Evolutionary conservation across 345 rosid species (phyloP).

Genomic region (Psidium friedrichsthalianum): DNA sequence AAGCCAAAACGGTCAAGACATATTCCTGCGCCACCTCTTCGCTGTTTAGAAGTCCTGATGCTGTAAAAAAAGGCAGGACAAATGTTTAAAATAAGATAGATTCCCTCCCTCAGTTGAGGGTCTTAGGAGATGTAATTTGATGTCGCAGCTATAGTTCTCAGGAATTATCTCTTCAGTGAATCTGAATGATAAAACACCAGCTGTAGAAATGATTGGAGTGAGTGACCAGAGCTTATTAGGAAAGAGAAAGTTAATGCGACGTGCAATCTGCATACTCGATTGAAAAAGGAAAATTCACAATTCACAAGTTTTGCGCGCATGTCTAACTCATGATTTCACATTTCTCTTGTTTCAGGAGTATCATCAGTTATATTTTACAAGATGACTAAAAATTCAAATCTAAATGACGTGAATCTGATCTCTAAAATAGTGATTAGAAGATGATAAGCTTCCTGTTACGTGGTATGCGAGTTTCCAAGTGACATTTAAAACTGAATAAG

Average conservation of each 20-base stretch:
- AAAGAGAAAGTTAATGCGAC: no score
- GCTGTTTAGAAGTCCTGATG: constrained; percentile 29
- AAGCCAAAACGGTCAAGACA: constrained; percentile 29
- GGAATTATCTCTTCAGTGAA: not conserved
- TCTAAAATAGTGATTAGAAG: not conserved
- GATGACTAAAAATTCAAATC: not conserved
- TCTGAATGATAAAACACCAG: not conserved
- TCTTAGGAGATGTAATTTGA: not conserved
- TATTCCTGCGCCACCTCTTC: constrained; percentile 26
- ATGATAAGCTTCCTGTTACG: not conserved
- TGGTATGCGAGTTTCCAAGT: not conserved
- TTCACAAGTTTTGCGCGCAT: no score
- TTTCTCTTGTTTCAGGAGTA: no score
- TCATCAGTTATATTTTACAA: no score
- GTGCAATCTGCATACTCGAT: not conserved
- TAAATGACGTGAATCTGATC: not conserved
- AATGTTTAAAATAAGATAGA: not conserved
- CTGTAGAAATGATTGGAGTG: not conserved
- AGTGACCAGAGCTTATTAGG: no score
- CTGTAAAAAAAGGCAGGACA: constrained; percentile 1
- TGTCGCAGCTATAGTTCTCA: not conserved
- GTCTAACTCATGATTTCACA: no score
- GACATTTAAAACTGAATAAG: not conserved
- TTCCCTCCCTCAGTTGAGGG: not conserved
- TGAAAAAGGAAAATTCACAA: not conserved